phyloP scores from a whole-genome alignment of 768 basidiomycete genomes.

The Pleurotus ostreatus region DNA sequence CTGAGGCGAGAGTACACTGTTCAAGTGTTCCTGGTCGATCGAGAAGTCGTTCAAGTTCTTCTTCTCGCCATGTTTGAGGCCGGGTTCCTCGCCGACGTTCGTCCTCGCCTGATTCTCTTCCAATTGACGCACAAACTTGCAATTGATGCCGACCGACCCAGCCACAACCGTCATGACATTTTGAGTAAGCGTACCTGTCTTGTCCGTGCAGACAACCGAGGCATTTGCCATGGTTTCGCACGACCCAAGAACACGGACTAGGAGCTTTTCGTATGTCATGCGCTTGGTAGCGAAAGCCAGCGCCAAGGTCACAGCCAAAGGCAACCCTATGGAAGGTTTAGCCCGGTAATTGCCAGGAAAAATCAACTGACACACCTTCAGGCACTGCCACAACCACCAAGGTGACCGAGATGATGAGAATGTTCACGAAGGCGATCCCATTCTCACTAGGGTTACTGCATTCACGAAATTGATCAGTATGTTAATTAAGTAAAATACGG shows the following conservation, averaged over 20 bases:
- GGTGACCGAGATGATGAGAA: slow-evolving; percentile 92
- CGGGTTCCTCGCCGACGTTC: slow-evolving; percentile 31
- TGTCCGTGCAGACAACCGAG: slow-evolving; percentile 93
- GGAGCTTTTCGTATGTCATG: slow-evolving; percentile 94
- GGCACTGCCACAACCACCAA: slow-evolving; percentile 51
- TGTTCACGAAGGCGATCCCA: slow-evolving; percentile 87
- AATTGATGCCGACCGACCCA: slow-evolving; percentile 89
- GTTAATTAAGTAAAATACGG: background rate
- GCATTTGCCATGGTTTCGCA: slow-evolving; percentile 99
- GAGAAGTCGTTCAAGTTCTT: slow-evolving; percentile 75
- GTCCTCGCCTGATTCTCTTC: slow-evolving; percentile 15
- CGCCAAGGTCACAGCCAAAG: slow-evolving; percentile 80
- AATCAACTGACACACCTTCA: slow-evolving; percentile 28
- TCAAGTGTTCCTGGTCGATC: slow-evolving; percentile 73
- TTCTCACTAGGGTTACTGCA: slow-evolving; percentile 70
- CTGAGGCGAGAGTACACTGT: slow-evolving; percentile 44
- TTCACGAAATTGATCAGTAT: too few relatives aligned
- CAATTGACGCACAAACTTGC: slow-evolving; percentile 85
- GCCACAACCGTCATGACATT: slow-evolving; percentile 97
- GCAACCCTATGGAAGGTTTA: slow-evolving; percentile 57
- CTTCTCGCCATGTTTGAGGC: slow-evolving; percentile 33
- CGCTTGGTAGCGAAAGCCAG: slow-evolving; percentile 96
- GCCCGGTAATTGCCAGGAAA: background rate
- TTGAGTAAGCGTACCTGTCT: slow-evolving; percentile 94
- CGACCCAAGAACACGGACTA: slow-evolving; percentile 93